phyloP scores from a whole-genome alignment of 495 filamentous ascomycete genomes.

The Neurospora sp. region DNA sequence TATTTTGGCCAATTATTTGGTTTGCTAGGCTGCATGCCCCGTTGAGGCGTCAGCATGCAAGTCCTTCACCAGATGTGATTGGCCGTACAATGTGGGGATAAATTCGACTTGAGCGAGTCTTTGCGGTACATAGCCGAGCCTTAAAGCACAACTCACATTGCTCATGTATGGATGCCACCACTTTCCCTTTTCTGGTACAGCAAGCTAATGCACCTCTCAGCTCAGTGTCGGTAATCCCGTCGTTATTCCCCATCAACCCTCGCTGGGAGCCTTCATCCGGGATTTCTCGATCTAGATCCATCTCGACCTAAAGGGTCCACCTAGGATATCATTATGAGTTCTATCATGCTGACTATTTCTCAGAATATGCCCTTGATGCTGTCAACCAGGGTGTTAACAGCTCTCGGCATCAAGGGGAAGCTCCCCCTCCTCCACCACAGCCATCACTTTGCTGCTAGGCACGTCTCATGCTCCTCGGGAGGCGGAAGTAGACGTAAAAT shows the following conservation, averaged over 20 bases:
- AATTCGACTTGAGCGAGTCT: too few relatives aligned
- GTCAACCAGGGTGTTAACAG: conserved; percentile 99
- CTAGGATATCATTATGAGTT: neutral
- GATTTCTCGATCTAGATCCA: neutral
- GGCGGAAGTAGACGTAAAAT: too few relatives aligned
- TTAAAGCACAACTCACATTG: neutral
- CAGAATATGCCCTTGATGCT: conserved; percentile 98
- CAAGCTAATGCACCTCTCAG: neutral
- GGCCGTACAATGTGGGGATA: too few relatives aligned
- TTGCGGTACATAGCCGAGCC: neutral
- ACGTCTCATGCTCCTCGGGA: too few relatives aligned
- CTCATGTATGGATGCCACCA: neutral
- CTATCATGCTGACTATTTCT: conserved; percentile 3
- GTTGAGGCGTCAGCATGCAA: too few relatives aligned
- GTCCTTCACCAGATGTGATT: too few relatives aligned
- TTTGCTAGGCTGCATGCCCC: too few relatives aligned
- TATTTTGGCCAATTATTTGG: too few relatives aligned
- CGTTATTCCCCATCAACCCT: neutral
- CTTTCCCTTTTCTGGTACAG: neutral
- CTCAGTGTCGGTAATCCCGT: neutral
- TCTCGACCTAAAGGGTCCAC: neutral
- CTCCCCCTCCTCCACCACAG: conserved; percentile 1
- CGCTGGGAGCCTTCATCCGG: neutral
- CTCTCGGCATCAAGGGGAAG: conserved; percentile 93
- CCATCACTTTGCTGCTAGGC: too few relatives aligned